These are phyloP conservation scores for Entamoeba moshkovskii DNA, from an alignment of 208 protist genomes.

Conservation along the genomic window DNA sequence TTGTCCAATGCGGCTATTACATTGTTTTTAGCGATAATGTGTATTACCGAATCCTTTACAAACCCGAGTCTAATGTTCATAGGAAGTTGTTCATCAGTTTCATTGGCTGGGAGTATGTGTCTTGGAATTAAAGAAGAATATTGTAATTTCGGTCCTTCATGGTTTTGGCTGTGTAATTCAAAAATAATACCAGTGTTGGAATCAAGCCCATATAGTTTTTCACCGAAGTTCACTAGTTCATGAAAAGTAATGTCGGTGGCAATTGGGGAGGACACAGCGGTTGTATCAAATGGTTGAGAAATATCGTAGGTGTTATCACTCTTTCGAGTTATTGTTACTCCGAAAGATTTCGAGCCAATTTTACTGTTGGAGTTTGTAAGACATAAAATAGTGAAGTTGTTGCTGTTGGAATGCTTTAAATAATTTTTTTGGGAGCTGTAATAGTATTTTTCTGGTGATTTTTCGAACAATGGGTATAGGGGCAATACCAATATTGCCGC, in stretches of 20 bases:
- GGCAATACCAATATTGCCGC: background rate
- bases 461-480: background rate
- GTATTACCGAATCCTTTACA: background rate
- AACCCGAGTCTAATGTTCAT: background rate
- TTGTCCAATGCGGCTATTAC: background rate
- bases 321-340: background rate
- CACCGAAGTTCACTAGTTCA: background rate
- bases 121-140: background rate
- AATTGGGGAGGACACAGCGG: background rate
- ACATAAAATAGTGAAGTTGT: background rate
- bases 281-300: background rate
- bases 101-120: background rate
- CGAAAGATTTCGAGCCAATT: background rate
- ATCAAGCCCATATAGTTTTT: background rate
- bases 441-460: background rate
- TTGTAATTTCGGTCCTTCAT: background rate
- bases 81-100: background rate
- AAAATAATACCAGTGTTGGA: background rate
- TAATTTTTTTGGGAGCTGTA: background rate
- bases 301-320: background rate
- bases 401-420: background rate
- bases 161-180: background rate
- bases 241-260: background rate
- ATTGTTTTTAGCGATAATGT: background rate
- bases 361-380: background rate